Percentiles rank a stretch among this genome's conserved stretches.
phyloP scores from a whole-genome alignment of 345 rosid genomes.

The Moricandia arvensis region DNA sequence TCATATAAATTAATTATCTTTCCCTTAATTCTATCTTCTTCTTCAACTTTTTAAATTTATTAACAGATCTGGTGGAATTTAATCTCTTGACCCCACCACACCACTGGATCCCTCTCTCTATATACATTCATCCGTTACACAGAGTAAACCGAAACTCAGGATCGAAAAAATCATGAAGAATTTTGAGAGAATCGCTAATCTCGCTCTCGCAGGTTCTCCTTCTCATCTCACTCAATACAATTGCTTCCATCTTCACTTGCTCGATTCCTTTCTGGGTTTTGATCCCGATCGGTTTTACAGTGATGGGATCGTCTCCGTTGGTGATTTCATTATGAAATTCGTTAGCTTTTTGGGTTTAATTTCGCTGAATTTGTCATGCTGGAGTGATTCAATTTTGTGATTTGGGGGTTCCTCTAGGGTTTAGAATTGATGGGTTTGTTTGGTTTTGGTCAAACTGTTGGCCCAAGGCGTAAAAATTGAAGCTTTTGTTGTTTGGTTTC shows the following conservation, averaged over 20 bases:
- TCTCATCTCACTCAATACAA: neutral
- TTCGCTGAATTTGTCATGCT: neutral
- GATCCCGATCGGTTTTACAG: neutral
- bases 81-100: conserved; percentile 30
- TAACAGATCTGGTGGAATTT: conserved; percentile 33
- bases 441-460: neutral
- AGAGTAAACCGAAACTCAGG: conserved; percentile 18
- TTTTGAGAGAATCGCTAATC: conserved; percentile 68
- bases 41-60: neutral
- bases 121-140: neutral
- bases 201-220: conserved; percentile 76
- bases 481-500: conserved; percentile 28
- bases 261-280: neutral
- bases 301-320: neutral
- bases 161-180: conserved; percentile 58
- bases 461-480: neutral
- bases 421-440: conserved; percentile 20
- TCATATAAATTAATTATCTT: conserved; percentile 25
- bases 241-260: neutral
- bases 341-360: no score
- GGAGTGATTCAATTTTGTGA: neutral
- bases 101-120: conserved; percentile 34
- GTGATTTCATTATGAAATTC: conserved; percentile 7
- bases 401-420: conserved; percentile 27
- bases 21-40: conserved; percentile 9